phyloP scores from a whole-genome alignment of 2,329 filamentous ascomycete species.

The Boeremia exigua region DNA sequence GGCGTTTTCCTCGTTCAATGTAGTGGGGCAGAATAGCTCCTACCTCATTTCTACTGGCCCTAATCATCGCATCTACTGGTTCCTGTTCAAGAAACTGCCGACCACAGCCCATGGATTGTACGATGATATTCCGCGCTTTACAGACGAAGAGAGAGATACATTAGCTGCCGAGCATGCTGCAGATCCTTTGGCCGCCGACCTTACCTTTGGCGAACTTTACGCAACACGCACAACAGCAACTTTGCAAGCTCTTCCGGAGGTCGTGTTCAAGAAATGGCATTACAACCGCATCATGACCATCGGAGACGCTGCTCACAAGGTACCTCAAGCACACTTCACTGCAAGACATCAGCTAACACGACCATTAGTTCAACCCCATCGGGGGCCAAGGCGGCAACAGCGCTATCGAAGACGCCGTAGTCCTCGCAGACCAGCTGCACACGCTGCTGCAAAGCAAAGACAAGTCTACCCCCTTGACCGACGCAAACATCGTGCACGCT shows the following conservation, averaged over 20 bases:
- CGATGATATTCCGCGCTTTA: not conserved
- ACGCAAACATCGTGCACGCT: not conserved
- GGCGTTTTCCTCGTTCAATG: not conserved
- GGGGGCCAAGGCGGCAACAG: constrained; percentile 51
- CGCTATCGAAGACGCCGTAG: constrained; percentile 51
- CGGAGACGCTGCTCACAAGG: constrained; percentile 49
- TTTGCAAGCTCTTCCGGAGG: constrained; percentile 42
- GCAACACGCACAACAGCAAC: constrained; percentile 18
- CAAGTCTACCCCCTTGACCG: not conserved
- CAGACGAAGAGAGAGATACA: not conserved
- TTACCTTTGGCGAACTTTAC: constrained; percentile 24
- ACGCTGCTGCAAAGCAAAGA: not conserved
- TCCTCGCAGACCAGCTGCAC: constrained; percentile 42
- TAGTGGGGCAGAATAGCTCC: not conserved
- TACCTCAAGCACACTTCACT: constrained; percentile 6
- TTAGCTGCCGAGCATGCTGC: not conserved
- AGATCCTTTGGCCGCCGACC: not conserved
- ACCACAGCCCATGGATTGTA: not conserved
- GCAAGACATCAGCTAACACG: not conserved
- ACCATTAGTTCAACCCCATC: constrained; percentile 17
- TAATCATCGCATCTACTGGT: constrained; percentile 1
- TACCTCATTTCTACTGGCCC: not conserved
- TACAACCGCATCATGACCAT: constrained; percentile 43
- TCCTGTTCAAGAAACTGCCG: constrained; percentile 2
- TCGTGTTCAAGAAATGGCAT: constrained; percentile 49